Conservation (phyloP, 2,329 filamentous ascomycete genomes). For the Thermoascus crustaceus region DNA sequence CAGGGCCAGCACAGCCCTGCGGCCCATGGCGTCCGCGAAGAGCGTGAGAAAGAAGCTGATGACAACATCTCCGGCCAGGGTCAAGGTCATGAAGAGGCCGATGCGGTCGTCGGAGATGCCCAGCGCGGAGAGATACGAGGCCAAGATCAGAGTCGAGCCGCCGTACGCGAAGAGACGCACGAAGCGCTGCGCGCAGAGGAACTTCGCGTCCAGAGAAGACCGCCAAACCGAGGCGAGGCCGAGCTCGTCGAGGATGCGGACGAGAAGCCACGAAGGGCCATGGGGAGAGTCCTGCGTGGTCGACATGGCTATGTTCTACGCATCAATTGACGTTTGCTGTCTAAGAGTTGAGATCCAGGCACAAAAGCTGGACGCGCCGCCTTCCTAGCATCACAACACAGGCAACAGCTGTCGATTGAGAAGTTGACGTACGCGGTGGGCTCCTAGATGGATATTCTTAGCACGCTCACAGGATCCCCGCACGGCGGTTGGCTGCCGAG, state of each 20-base stretch:
- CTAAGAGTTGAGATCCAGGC: background rate
- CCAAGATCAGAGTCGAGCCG: conserved; percentile 52
- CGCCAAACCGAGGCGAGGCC: conserved; percentile 31
- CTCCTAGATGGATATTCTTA: too few relatives aligned
- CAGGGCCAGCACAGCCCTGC: conserved; percentile 45
- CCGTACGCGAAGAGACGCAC: conserved; percentile 58
- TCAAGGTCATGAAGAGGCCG: conserved; percentile 58
- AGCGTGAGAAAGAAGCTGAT: conserved; percentile 51
- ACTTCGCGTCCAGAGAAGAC: conserved; percentile 29
- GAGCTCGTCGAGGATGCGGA: conserved; percentile 21
- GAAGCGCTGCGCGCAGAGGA: conserved; percentile 34
- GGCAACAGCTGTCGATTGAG: too few relatives aligned
- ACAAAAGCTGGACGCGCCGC: too few relatives aligned
- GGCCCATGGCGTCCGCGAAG: conserved; percentile 51
- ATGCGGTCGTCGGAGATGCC: conserved; percentile 51
- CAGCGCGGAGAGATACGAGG: conserved; percentile 52
- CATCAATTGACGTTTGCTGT: too few relatives aligned
- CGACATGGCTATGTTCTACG: background rate
- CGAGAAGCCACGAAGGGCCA: background rate
- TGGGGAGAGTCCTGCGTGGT: background rate
- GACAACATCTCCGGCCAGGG: conserved; percentile 52
- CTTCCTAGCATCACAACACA: too few relatives aligned
- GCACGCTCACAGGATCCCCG: too few relatives aligned
- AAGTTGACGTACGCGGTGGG: too few relatives aligned
- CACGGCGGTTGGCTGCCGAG: too few relatives aligned